Base-by-base conservation (phyloP, 352 stramenopile genomes). In the Phytopythium delawarense region DNA sequence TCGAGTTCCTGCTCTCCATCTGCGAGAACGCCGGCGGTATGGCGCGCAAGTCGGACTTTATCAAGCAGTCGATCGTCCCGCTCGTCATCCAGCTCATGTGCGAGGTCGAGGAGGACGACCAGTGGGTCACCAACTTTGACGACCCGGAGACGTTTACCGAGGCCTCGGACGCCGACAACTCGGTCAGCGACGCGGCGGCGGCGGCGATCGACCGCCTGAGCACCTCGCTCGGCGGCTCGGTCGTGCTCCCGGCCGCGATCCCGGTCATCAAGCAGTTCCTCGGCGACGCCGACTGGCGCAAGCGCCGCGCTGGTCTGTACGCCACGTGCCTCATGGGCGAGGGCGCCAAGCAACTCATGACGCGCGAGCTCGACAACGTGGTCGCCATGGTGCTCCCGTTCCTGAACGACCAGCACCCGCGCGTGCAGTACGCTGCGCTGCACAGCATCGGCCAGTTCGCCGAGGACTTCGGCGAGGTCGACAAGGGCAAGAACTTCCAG, bases 401-500 rank as follows among this genome's bases (percentile, higher is more conserved):
- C 55, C 60, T 95, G 46, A 79, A 68, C 54, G 84, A 95, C 61
- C 76, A 72, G 44, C 81, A 93, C 72, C 71, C 83, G 56, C 87
- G 87, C 40, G 82, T 92, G 44, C 87, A 91, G 71, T 95, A 92
- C 78, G 77, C 87, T 18, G 80, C 85, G 32, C 70, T 96, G 8
- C 85, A 93, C 73, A 92, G 87, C 57, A 71, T 96, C 61, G 87
- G 87, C 18, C 87, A 96, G 64, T 70, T 93, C 32, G 83, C 85
- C 13, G 78, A 94, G 54, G 87, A 94, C 70, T 94, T 94, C 55
- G 82, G 83, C 37, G 76, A 92, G 53, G 82, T 94, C 2, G 81
- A 85, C n/a, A 87, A 88, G 66, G 79, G 80, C 62, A 93, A 91
- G 78, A 96, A 96, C 74, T 96, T 96, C 61, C 84, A 94, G 66